phyloP scores from a whole-genome alignment of 371 early-diverging fungal genomes.

The Lichtheimia ramosa region DNA sequence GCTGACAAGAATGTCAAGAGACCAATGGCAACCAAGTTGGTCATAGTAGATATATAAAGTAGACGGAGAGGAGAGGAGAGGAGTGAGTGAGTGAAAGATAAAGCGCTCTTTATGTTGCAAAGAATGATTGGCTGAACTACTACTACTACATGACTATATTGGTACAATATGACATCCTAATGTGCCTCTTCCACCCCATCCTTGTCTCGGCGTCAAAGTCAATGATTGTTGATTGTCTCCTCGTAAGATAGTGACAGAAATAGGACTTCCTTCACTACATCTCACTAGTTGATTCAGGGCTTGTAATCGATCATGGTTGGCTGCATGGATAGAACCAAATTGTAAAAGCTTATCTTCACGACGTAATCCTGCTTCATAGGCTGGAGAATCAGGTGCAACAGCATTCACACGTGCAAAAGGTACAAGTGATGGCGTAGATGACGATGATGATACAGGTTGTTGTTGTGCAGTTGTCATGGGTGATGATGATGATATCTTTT shows the following conservation, averaged over 20 bases:
- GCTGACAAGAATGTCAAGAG: constrained; percentile 7
- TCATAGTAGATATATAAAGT: neutral
- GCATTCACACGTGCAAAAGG: constrained; percentile 83
- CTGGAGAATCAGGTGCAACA: constrained; percentile 84
- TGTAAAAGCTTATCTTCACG: constrained; percentile 64
- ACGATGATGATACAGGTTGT: constrained; percentile 10
- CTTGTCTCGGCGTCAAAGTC: constrained; percentile 54
- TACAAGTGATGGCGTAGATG: constrained; percentile 8
- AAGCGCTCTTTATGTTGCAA: too few species aligned
- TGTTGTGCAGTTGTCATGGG: neutral
- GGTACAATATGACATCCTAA: constrained; percentile 65
- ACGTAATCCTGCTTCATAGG: constrained; percentile 63
- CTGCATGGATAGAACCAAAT: constrained; percentile 58
- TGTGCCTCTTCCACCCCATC: constrained; percentile 78
- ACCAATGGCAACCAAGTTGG: neutral
- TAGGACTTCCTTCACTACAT: constrained; percentile 51
- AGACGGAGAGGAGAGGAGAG: too few species aligned
- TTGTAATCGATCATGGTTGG: constrained; percentile 48
- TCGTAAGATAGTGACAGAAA: constrained; percentile 51
- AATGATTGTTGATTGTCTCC: constrained; percentile 30
- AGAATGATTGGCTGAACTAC: neutral
- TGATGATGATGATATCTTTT: constrained; percentile 6
- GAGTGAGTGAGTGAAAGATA: too few species aligned
- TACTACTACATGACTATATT: too few species aligned
- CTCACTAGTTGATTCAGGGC: constrained; percentile 56